Evolutionary conservation across 805 yeast genomes (phyloP).

Genomic region (Wickerhamiella nectarea): DNA sequence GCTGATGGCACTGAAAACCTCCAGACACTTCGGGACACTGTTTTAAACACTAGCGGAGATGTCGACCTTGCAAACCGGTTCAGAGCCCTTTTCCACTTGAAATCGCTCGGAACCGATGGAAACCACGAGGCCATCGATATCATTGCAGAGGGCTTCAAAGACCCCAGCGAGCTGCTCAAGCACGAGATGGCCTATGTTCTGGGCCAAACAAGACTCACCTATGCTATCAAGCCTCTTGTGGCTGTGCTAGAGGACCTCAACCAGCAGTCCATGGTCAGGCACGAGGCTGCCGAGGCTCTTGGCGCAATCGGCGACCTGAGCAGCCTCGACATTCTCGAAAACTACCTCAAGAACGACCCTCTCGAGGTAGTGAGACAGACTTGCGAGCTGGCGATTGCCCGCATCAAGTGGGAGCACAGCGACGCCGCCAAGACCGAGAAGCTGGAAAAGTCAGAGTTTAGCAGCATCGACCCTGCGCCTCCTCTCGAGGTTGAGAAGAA

Average conservation of each 20-base stretch:
- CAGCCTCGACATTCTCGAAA: constrained; percentile 50
- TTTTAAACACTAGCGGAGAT: constrained; percentile 35
- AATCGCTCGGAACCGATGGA: constrained; percentile 71
- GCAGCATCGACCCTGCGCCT: constrained; percentile 96
- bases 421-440: constrained; percentile 50
- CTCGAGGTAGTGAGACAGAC: constrained; percentile 85
- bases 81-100: constrained; percentile 85
- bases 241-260: constrained; percentile 47
- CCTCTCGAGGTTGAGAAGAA: constrained; percentile 60
- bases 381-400: constrained; percentile 90
- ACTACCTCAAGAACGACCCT: constrained; percentile 61
- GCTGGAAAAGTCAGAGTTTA: constrained; percentile 62
- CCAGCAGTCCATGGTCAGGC: constrained; percentile 90
- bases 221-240: constrained; percentile 64
- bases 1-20: constrained; percentile 20
- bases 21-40: constrained; percentile 16
- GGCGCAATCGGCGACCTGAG: constrained; percentile 85
- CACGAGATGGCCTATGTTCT: constrained; percentile 96
- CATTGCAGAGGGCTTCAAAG: constrained; percentile 71
- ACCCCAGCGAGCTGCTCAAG: constrained; percentile 77
- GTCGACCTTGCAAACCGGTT: constrained; percentile 74
- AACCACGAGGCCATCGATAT: constrained; percentile 54
- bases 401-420: constrained; percentile 85
- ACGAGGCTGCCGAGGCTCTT: constrained; percentile 97
- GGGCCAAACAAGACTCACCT: constrained; percentile 82